phyloP scores from a whole-genome alignment of 1,139 yeast species.

The Hanseniaspora sp. region DNA sequence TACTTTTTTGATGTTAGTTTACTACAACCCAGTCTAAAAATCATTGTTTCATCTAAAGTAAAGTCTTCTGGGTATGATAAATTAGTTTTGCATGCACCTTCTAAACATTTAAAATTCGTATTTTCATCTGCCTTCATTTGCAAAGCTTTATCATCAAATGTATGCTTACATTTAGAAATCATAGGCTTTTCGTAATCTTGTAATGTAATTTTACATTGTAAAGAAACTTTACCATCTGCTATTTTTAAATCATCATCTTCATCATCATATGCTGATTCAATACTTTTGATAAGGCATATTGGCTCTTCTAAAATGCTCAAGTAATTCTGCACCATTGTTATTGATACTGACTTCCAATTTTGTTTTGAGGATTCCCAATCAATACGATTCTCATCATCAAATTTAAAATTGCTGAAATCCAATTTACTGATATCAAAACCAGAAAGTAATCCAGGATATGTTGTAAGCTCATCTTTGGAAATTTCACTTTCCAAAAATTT shows the following conservation, averaged over 20 bases:
- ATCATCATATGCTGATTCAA: slow-evolving; percentile 18
- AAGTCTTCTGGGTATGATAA: slow-evolving; percentile 20
- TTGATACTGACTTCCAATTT: not conserved
- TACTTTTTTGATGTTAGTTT: not conserved
- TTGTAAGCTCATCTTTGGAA: not conserved
- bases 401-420: not conserved
- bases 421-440: slow-evolving; percentile 4
- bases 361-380: slow-evolving; percentile 7
- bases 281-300: slow-evolving; percentile 4
- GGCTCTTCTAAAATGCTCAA: slow-evolving; percentile 11
- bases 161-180: slow-evolving; percentile 49
- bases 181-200: slow-evolving; percentile 43
- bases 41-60: slow-evolving; percentile 22
- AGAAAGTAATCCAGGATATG: not conserved
- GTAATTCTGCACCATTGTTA: slow-evolving; percentile 3
- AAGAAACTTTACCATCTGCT: slow-evolving; percentile 55
- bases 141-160: slow-evolving; percentile 44
- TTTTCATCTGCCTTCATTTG: slow-evolving; percentile 20
- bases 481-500: not conserved
- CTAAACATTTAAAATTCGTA: slow-evolving; percentile 24
- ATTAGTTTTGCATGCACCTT: slow-evolving; percentile 25
- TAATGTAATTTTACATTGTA: slow-evolving; percentile 55
- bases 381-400: not conserved
- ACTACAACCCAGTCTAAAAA: slow-evolving; percentile 2
- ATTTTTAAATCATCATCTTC: slow-evolving; percentile 50